A percentile compares a stretch with the other conserved stretches of the same genome.
Evolutionary conservation across 345 rosid species (phyloP).

Genomic region (Corchorus olitorius): DNA sequence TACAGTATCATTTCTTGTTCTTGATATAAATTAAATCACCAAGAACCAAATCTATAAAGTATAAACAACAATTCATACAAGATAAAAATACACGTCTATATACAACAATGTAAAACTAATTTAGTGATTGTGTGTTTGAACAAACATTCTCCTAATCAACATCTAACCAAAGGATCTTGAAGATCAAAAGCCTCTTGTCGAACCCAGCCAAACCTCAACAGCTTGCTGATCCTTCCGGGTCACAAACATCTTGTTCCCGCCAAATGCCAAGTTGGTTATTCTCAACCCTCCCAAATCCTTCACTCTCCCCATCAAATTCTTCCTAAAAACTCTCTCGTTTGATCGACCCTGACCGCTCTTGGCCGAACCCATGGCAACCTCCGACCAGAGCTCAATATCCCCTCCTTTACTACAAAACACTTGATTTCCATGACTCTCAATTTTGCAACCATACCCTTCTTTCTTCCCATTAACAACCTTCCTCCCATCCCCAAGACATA

Average conservation of each 20-base stretch:
- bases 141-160: not conserved
- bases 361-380: conserved; percentile 51
- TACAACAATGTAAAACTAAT: not conserved
- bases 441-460: conserved; percentile 77
- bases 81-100: not conserved
- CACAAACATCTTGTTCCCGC: conserved; percentile 84
- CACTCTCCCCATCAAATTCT: conserved; percentile 61
- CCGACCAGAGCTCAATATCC: conserved; percentile 81
- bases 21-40: not conserved
- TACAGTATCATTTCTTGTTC: not conserved
- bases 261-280: conserved; percentile 71
- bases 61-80: not conserved
- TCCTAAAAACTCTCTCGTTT: conserved; percentile 66
- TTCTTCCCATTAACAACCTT: conserved; percentile 63
- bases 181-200: conserved; percentile 23
- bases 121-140: not conserved
- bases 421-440: conserved; percentile 78
- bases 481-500: conserved; percentile 61
- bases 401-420: conserved; percentile 76
- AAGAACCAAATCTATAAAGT: conserved; percentile 1
- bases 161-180: not conserved
- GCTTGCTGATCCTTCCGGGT: conserved; percentile 70
- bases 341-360: conserved; percentile 42
- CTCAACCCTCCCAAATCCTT: conserved; percentile 57
- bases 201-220: conserved; percentile 91